Conservation (phyloP, 2,329 filamentous ascomycete species). For the Fusarium nygamai region DNA sequence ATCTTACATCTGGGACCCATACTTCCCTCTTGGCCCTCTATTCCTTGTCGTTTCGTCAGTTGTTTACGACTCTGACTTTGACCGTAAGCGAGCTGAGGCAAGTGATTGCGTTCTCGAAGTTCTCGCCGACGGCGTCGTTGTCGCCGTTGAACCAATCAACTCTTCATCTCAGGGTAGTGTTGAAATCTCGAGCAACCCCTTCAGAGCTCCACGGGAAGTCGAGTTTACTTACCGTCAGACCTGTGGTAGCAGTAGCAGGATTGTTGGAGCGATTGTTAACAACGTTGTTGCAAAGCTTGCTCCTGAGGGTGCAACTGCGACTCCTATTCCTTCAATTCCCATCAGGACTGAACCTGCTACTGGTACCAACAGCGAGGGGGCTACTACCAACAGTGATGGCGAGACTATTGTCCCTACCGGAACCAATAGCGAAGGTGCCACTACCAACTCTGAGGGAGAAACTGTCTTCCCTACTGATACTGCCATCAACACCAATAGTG, state of each 20-base stretch:
- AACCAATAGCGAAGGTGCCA: neutral
- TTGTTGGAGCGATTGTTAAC: neutral
- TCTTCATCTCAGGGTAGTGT: neutral
- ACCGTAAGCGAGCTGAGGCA: neutral
- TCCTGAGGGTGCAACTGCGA: neutral
- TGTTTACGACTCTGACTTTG: neutral
- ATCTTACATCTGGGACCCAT: neutral
- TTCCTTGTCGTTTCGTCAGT: neutral
- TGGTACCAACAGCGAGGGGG: neutral
- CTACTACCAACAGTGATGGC: neutral
- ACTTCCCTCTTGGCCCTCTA: fast-evolving
- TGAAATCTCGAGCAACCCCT: neutral
- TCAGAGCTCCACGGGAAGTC: neutral
- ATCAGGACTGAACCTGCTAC: neutral
- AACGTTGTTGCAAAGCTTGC: neutral
- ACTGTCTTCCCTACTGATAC: neutral
- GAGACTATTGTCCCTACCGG: neutral
- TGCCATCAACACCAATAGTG: neutral
- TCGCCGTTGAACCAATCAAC: neutral
- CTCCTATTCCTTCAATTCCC: neutral
- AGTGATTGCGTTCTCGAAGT: neutral
- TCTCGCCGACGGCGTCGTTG: neutral
- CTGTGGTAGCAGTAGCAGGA: neutral
- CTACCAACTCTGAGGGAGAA: neutral
- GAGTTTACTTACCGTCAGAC: neutral